Conservation (phyloP, 495 filamentous ascomycete genomes). For the Penicillium simplicissimum region DNA sequence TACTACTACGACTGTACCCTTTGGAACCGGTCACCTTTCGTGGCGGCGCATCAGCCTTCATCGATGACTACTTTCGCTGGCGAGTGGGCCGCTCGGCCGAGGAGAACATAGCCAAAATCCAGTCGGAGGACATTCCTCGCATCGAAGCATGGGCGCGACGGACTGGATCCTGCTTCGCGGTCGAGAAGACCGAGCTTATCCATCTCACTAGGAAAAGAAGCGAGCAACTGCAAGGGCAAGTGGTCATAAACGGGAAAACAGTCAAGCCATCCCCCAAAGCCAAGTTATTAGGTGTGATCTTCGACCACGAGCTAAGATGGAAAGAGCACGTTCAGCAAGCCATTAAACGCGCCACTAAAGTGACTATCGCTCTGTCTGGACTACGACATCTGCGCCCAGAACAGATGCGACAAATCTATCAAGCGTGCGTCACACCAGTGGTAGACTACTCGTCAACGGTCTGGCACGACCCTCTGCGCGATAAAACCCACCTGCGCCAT, state of each 20-base stretch:
- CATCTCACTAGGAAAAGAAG: conserved; percentile 22
- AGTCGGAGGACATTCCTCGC: conserved; percentile 14
- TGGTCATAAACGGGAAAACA: not conserved
- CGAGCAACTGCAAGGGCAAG: not conserved
- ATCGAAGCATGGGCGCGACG: conserved; percentile 18
- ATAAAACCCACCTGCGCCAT: conserved; percentile 11
- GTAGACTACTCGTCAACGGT: conserved; percentile 10
- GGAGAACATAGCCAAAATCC: conserved; percentile 21
- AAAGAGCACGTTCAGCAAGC: conserved; percentile 4
- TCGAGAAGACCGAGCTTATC: conserved; percentile 32
- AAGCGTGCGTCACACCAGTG: conserved; percentile 4
- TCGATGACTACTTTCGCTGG: conserved; percentile 30
- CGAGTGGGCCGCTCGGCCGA: conserved; percentile 20
- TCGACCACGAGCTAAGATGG: conserved; percentile 2
- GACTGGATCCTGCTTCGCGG: conserved; percentile 22
- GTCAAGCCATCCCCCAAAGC: not conserved
- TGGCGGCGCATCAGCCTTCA: conserved; percentile 27
- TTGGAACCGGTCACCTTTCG: conserved; percentile 15
- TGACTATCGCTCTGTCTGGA: not conserved
- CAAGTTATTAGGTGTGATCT: conserved; percentile 3
- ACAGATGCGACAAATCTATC: conserved; percentile 11
- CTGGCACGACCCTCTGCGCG: conserved; percentile 14
- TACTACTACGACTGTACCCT: too few species aligned
- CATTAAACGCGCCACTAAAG: conserved; percentile 5
- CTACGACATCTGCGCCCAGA: conserved; percentile 10